Conservation (phyloP, 805 yeast genomes). For the Debaryomyces castellii region DNA sequence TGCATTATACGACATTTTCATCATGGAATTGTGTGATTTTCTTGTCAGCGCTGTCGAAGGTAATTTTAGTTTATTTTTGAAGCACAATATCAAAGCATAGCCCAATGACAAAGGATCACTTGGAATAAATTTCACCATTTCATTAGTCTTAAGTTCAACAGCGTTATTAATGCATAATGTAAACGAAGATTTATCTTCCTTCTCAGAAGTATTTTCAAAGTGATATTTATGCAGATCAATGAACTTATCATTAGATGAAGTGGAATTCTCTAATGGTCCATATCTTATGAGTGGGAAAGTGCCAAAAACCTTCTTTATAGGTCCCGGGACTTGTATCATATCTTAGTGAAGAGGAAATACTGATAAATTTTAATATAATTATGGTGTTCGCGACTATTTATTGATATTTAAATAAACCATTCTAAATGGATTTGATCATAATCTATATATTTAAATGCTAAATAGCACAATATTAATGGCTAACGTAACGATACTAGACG, state of each 20-base stretch:
- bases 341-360: neutral
- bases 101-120: slow-evolving; percentile 60
- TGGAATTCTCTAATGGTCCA: slow-evolving; percentile 30
- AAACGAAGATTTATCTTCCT: slow-evolving; percentile 32
- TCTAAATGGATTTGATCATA: neutral
- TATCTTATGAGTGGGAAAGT: slow-evolving; percentile 50
- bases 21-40: slow-evolving; percentile 31
- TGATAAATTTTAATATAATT: neutral
- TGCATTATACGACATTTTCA: slow-evolving; percentile 49
- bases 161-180: slow-evolving; percentile 56
- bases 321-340: slow-evolving; percentile 35
- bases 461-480: neutral
- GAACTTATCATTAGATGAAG: slow-evolving; percentile 9
- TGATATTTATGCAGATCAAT: slow-evolving; percentile 10
- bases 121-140: slow-evolving; percentile 39
- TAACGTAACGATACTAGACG: neutral
- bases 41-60: slow-evolving; percentile 26
- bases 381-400: slow-evolving; percentile 1
- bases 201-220: slow-evolving; percentile 12
- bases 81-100: slow-evolving; percentile 45
- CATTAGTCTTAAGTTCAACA: slow-evolving; percentile 12
- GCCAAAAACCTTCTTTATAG: slow-evolving; percentile 46
- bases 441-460: neutral
- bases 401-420: neutral
- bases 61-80: slow-evolving; percentile 42